phyloP scores from a whole-genome alignment of 2,329 filamentous ascomycete species.

The Fusarium virguliforme region DNA sequence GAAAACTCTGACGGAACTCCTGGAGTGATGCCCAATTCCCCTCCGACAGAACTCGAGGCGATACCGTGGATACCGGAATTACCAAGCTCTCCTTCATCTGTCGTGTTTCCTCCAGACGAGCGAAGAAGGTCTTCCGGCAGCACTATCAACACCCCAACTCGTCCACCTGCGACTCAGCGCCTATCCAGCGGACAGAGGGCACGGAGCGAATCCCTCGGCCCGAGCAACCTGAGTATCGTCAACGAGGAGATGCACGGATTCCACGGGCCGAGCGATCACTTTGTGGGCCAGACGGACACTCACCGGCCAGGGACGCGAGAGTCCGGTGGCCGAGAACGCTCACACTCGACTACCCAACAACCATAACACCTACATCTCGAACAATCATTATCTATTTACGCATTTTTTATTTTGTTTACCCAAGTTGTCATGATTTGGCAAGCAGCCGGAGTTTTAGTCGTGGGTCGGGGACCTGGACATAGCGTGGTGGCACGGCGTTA shows the following conservation, averaged over 20 bases:
- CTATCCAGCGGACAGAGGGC: slow-evolving; percentile 50
- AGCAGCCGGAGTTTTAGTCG: slow-evolving; percentile 12
- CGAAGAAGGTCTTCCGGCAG: slow-evolving; percentile 52
- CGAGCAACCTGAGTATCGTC: slow-evolving; percentile 53
- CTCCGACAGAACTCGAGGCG: slow-evolving; percentile 57
- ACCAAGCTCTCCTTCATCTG: slow-evolving; percentile 52
- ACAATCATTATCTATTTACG: neutral
- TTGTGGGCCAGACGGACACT: slow-evolving; percentile 61
- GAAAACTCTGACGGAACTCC: slow-evolving; percentile 58
- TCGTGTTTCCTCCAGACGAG: slow-evolving; percentile 40
- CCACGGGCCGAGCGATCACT: slow-evolving; percentile 60
- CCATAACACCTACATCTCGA: neutral
- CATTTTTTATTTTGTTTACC: neutral
- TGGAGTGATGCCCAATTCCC: slow-evolving; percentile 42
- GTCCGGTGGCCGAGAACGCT: slow-evolving; percentile 12
- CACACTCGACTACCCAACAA: neutral
- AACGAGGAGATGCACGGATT: slow-evolving; percentile 67
- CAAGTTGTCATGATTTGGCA: neutral
- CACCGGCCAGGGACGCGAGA: slow-evolving; percentile 42
- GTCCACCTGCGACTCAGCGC: slow-evolving; percentile 50
- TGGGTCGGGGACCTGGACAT: slow-evolving; percentile 17
- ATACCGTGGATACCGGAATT: slow-evolving; percentile 58
- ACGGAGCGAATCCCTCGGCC: slow-evolving; percentile 47
- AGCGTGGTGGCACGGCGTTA: slow-evolving; percentile 36
- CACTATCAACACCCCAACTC: slow-evolving; percentile 27